phyloP scores from a whole-genome alignment of 202 grass and related monocot genomes.

The Cymbopogon flexuosus region DNA sequence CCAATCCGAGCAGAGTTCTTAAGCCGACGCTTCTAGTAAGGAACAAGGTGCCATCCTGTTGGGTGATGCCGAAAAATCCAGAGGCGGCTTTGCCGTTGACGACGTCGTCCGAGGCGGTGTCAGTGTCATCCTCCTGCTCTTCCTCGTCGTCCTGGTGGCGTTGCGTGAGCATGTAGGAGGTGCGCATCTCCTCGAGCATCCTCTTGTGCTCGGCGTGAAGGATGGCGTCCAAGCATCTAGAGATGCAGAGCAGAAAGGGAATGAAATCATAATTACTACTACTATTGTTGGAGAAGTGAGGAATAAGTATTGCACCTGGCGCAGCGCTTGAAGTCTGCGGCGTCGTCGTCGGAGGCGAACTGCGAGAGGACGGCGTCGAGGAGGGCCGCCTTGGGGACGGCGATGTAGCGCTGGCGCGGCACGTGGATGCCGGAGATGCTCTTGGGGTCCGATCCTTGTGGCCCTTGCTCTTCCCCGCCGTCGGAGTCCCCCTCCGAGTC shows the following conservation, averaged over 20 bases:
- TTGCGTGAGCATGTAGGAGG: slow-evolving; percentile 53
- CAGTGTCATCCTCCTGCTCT: not conserved
- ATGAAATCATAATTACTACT: not conserved
- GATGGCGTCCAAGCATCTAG: slow-evolving; percentile 73
- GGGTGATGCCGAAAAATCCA: slow-evolving; percentile 30
- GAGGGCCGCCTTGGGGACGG: slow-evolving; percentile 56
- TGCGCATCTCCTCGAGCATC: slow-evolving; percentile 88
- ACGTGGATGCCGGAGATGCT: slow-evolving; percentile 67
- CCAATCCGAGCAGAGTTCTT: slow-evolving; percentile 55
- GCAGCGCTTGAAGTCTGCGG: slow-evolving; percentile 52
- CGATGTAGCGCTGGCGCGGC: slow-evolving; percentile 83
- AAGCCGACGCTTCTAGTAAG: slow-evolving; percentile 51
- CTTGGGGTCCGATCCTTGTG: not conserved
- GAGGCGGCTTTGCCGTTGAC: slow-evolving; percentile 23
- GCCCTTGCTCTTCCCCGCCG: not conserved
- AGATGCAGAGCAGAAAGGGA: not conserved
- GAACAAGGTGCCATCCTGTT: slow-evolving; percentile 29
- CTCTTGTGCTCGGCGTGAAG: slow-evolving; percentile 90
- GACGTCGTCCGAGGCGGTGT: not conserved
- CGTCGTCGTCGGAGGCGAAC: slow-evolving; percentile 36
- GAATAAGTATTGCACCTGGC: slow-evolving; percentile 27
- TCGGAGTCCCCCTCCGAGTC: not conserved
- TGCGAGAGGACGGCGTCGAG: slow-evolving; percentile 57
- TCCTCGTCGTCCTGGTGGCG: not conserved
- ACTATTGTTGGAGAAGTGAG: not conserved